phyloP scores from a whole-genome alignment of 2,329 filamentous ascomycete genomes.

The Penicillium sp. region DNA sequence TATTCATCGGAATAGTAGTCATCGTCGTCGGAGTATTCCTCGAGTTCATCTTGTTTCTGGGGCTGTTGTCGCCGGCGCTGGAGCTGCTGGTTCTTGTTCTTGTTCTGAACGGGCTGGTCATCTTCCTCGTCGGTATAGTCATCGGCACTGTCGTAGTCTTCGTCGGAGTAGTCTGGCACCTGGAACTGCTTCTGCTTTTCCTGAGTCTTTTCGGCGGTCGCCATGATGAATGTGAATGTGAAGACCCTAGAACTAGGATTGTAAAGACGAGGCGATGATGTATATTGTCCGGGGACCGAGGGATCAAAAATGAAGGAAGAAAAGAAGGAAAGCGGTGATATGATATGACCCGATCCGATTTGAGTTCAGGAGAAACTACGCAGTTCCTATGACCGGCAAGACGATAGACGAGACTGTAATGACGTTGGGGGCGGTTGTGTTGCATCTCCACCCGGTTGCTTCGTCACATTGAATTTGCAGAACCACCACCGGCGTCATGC shows the following conservation, averaged over 20 bases:
- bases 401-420: conserved; percentile 10
- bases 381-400: not conserved
- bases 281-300: not conserved
- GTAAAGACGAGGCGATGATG: not conserved
- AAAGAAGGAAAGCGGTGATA: conserved; percentile 7
- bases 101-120: conserved; percentile 1
- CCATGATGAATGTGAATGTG: conserved; percentile 18
- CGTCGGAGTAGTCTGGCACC: conserved; percentile 28
- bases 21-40: conserved; percentile 31
- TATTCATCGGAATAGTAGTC: conserved; percentile 34
- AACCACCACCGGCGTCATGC: conserved; percentile 14
- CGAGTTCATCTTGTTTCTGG: conserved; percentile 22
- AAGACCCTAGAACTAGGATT: not conserved
- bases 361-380: not conserved
- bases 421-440: conserved; percentile 23
- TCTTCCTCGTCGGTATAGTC: conserved; percentile 26
- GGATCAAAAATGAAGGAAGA: not conserved
- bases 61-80: conserved; percentile 20
- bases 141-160: conserved; percentile 19
- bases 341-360: conserved; percentile 16
- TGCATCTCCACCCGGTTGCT: not conserved
- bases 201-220: conserved; percentile 30
- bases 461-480: not conserved
- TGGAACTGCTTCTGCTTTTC: conserved; percentile 25
- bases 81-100: conserved; percentile 13